A percentile compares a stretch with the other conserved stretches of the same genome.
Evolutionary conservation across 1,284 basidiomycete genomes (phyloP).

Genomic region (Austroboletus novae-zelandiae): DNA sequence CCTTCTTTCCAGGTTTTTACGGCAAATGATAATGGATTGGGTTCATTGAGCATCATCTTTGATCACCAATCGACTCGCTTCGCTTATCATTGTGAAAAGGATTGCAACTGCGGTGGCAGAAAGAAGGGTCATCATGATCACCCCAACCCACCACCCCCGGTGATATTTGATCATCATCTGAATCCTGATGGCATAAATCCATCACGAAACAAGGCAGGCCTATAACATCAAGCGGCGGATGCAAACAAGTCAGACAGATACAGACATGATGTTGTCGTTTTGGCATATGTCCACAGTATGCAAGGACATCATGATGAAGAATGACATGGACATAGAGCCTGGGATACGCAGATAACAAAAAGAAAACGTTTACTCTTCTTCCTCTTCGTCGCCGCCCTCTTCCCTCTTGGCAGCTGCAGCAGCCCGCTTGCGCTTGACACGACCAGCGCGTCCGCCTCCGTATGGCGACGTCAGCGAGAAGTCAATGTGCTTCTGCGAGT

Average conservation of each 20-base stretch:
- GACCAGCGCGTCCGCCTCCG: slow-evolving; percentile 95
- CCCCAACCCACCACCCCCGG: background rate
- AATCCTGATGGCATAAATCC: too few relatives aligned
- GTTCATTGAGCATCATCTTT: slow-evolving; percentile 13
- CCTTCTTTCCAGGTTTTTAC: slow-evolving; percentile 5
- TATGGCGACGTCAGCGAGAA: slow-evolving; percentile 97
- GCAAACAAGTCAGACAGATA: slow-evolving; percentile 5
- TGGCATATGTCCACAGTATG: slow-evolving; percentile 32
- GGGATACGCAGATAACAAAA: slow-evolving; percentile 19
- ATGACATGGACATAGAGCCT: slow-evolving; percentile 30
- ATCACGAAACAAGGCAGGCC: too few relatives aligned
- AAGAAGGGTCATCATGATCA: background rate
- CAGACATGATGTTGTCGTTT: slow-evolving; percentile 26
- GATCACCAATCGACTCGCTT: slow-evolving; percentile 9
- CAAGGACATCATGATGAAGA: slow-evolving; percentile 27
- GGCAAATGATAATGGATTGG: background rate
- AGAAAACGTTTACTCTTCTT: slow-evolving; percentile 68
- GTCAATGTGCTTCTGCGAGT: slow-evolving; percentile 99
- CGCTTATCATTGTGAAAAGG: slow-evolving; percentile 2
- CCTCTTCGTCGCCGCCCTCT: slow-evolving; percentile 87
- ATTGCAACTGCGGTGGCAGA: background rate
- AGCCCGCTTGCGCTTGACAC: slow-evolving; percentile 99
- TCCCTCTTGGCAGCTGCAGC: slow-evolving; percentile 91
- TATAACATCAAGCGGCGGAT: background rate
- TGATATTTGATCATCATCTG: too few relatives aligned